Percentiles rank a stretch among this genome's conserved stretches.
These are phyloP conservation scores for Tylopilus balloui DNA, from an alignment of 768 basidiomycete species.

Conservation along the genomic window DNA sequence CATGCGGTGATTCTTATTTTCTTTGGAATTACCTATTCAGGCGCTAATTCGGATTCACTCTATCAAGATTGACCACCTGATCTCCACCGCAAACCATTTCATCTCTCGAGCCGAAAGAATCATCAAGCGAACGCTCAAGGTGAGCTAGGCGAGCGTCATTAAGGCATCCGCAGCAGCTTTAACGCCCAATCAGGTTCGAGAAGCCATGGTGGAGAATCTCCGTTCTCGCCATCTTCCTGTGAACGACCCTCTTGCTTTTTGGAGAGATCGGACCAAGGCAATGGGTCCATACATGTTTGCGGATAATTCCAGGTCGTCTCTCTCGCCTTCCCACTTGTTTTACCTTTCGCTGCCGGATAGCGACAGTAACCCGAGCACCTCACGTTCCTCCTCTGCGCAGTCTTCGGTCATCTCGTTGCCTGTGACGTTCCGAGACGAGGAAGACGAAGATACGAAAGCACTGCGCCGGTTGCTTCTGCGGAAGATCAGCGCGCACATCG, in stretches of 20 bases:
- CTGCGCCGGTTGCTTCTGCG: conserved; percentile 60
- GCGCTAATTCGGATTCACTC: conserved; percentile 3
- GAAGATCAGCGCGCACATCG: conserved; percentile 56
- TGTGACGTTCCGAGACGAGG: conserved; percentile 47
- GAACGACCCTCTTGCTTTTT: conserved; percentile 20
- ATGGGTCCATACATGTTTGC: background rate
- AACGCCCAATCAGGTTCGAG: conserved; percentile 41
- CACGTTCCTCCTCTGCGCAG: conserved; percentile 27
- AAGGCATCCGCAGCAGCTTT: conserved; percentile 3
- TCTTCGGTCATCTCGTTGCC: conserved; percentile 44
- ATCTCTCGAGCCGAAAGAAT: conserved; percentile 55
- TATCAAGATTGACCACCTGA: conserved; percentile 51
- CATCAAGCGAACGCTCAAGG: conserved; percentile 52
- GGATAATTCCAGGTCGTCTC: background rate
- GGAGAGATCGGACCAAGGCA: conserved; percentile 5
- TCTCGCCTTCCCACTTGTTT: conserved; percentile 10
- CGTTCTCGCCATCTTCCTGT: conserved; percentile 26
- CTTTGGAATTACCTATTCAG: conserved; percentile 9
- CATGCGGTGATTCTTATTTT: conserved; percentile 40
- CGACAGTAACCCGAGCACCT: conserved; percentile 10
- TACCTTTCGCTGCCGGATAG: conserved; percentile 22
- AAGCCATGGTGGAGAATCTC: conserved; percentile 43
- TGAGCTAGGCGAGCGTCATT: conserved; percentile 22
- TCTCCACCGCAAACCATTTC: conserved; percentile 50
- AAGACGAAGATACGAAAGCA: conserved; percentile 60